A percentile compares a stretch with the other conserved stretches of the same genome.
These are phyloP conservation scores for Suhomyces chickasaworum DNA, from an alignment of 1,139 yeast species.

Conservation along the genomic window DNA sequence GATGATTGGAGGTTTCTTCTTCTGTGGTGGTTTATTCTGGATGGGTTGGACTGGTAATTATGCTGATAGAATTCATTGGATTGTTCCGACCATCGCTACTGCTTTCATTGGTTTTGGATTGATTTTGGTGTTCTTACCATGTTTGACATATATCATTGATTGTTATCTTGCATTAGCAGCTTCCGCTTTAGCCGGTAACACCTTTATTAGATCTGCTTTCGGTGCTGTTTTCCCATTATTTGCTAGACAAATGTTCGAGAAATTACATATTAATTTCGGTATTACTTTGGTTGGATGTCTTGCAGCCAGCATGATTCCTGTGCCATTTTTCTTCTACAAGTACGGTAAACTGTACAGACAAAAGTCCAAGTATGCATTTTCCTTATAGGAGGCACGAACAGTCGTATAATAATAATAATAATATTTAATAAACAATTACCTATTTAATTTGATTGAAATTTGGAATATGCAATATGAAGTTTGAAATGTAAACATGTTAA, in stretches of 20 bases:
- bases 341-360: slow-evolving; percentile 66
- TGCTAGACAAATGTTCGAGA: slow-evolving; percentile 68
- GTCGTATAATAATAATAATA: slow-evolving; percentile 2
- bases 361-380: slow-evolving; percentile 67
- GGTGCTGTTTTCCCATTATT: slow-evolving; percentile 55
- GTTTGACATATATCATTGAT: slow-evolving; percentile 80
- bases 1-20: slow-evolving; percentile 66
- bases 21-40: slow-evolving; percentile 82
- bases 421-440: slow-evolving; percentile 1
- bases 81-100: slow-evolving; percentile 80
- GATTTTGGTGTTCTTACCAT: slow-evolving; percentile 73
- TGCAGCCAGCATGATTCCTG: slow-evolving; percentile 63
- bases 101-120: slow-evolving; percentile 73
- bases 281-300: slow-evolving; percentile 74
- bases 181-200: slow-evolving; percentile 86
- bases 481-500: not conserved
- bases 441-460: not conserved
- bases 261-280: slow-evolving; percentile 82
- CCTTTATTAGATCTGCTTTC: slow-evolving; percentile 67
- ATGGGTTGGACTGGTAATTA: slow-evolving; percentile 83
- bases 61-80: slow-evolving; percentile 71
- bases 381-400: slow-evolving; percentile 10
- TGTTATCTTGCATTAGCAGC: slow-evolving; percentile 80
- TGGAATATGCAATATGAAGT: too few relatives aligned
- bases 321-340: slow-evolving; percentile 70